phyloP scores from a whole-genome alignment of 441 rosid genomes.

The Erodium texanum region DNA sequence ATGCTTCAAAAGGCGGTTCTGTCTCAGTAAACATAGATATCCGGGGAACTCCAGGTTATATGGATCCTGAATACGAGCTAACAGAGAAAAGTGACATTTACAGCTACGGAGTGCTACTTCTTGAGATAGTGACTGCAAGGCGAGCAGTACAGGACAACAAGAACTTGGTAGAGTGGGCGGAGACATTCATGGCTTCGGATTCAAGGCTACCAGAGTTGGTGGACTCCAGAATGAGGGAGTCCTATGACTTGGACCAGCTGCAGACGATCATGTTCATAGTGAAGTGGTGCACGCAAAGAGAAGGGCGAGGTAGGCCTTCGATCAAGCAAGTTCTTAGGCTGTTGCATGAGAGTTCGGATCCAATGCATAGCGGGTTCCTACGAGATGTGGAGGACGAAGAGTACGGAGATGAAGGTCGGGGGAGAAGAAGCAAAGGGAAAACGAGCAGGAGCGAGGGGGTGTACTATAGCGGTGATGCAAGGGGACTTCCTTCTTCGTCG shows the following conservation, averaged over 20 bases:
- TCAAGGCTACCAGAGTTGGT: slow-evolving; percentile 53
- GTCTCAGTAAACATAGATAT: slow-evolving; percentile 68
- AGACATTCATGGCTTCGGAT: slow-evolving; percentile 44
- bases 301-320: slow-evolving; percentile 72
- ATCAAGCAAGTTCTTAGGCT: slow-evolving; percentile 78
- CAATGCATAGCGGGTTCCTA: slow-evolving; percentile 59
- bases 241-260: slow-evolving; percentile 64
- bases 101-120: slow-evolving; percentile 77
- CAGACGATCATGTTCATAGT: slow-evolving; percentile 50
- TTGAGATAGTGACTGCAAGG: slow-evolving; percentile 73
- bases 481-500: slow-evolving; percentile 76
- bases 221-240: slow-evolving; percentile 48
- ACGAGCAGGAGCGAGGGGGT: slow-evolving; percentile 19
- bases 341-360: slow-evolving; percentile 77
- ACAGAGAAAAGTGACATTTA: slow-evolving; percentile 89
- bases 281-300: slow-evolving; percentile 84
- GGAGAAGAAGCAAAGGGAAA: slow-evolving; percentile 58
- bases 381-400: slow-evolving; percentile 60
- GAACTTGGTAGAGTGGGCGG: slow-evolving; percentile 72
- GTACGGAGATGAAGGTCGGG: slow-evolving; percentile 35
- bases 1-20: slow-evolving; percentile 80
- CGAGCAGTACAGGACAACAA: slow-evolving; percentile 64
- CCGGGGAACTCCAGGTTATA: slow-evolving; percentile 96
- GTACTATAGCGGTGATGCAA: slow-evolving; percentile 53
- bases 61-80: slow-evolving; percentile 92